phyloP scores from a whole-genome alignment of 2,329 filamentous ascomycete genomes.

The Monosporascus sp. region DNA sequence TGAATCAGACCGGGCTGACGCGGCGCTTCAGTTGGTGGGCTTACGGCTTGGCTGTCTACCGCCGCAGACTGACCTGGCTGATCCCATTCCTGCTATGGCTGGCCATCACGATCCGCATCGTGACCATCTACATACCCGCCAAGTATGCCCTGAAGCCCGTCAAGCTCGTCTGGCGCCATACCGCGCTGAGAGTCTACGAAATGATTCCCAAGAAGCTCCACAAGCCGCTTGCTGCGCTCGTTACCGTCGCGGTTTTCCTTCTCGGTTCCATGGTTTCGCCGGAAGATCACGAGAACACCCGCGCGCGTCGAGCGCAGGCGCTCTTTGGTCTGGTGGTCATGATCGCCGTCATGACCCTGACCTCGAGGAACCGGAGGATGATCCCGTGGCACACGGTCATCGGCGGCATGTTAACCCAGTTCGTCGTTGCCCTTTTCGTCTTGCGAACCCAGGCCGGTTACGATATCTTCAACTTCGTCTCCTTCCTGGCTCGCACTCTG shows the following conservation, averaged over 20 bases:
- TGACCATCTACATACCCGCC: slow-evolving; percentile 70
- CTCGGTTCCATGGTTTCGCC: slow-evolving; percentile 70
- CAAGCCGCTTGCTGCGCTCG: slow-evolving; percentile 54
- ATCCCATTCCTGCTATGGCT: slow-evolving; percentile 81
- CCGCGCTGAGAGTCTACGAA: slow-evolving; percentile 52
- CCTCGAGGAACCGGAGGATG: slow-evolving; percentile 61
- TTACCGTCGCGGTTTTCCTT: slow-evolving; percentile 69
- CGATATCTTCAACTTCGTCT: slow-evolving; percentile 90
- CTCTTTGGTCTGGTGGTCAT: slow-evolving; percentile 73
- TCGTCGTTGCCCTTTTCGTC: slow-evolving; percentile 83
- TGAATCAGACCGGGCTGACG: slow-evolving; percentile 5
- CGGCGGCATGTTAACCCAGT: slow-evolving; percentile 83
- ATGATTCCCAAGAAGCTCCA: slow-evolving; percentile 63
- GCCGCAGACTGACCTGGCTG: slow-evolving; percentile 68
- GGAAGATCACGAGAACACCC: slow-evolving; percentile 70
- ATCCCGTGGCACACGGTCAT: slow-evolving; percentile 77
- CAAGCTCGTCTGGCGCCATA: slow-evolving; percentile 62
- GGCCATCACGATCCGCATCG: slow-evolving; percentile 63
- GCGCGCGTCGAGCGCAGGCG: slow-evolving; percentile 73
- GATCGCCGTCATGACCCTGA: slow-evolving; percentile 60
- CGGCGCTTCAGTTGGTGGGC: slow-evolving; percentile 33
- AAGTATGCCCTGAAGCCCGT: slow-evolving; percentile 62
- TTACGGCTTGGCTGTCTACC: slow-evolving; percentile 55
- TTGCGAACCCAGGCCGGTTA: slow-evolving; percentile 74
- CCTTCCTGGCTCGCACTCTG: slow-evolving; percentile 65